Conservation (phyloP, 306 rosid genomes). For the Chamaecrista fasciculata region DNA sequence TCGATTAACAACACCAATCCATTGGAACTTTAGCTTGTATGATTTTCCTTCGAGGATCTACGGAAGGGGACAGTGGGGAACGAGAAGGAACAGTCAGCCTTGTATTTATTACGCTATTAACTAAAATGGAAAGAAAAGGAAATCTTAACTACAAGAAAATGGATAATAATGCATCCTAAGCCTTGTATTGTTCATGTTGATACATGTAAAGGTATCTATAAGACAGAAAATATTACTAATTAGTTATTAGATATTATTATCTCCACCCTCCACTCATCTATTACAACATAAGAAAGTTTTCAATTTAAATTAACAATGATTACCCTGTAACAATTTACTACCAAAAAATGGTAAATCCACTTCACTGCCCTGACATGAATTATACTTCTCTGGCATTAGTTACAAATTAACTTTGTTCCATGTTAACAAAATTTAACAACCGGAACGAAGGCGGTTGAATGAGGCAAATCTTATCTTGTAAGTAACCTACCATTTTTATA, state of each 20-base stretch:
- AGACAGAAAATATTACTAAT: constrained; percentile 3
- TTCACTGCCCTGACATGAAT: background rate
- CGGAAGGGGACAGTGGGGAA: constrained; percentile 7
- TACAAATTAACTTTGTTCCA: background rate
- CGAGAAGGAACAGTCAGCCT: background rate
- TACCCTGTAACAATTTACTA: background rate
- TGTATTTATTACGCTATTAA: background rate
- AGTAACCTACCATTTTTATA: constrained; percentile 16
- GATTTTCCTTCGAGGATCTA: constrained; percentile 70
- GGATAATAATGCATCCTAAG: constrained; percentile 18
- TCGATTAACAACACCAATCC: constrained; percentile 98
- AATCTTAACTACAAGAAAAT: constrained; percentile 19
- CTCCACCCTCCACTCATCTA: constrained; percentile 1
- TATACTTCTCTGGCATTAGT: background rate
- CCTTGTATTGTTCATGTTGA: background rate
- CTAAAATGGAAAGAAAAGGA: constrained; percentile 1
- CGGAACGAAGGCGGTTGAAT: background rate
- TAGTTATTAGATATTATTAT: background rate
- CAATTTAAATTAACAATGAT: constrained; percentile 20
- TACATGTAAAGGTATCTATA: constrained; percentile 5
- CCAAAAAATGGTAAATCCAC: constrained; percentile 7
- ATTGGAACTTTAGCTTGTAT: constrained; percentile 80
- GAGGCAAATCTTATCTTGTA: background rate
- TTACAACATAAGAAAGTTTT: constrained; percentile 8
- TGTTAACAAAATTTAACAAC: background rate